Percentiles rank a stretch among this genome's conserved stretches.
phyloP scores from a whole-genome alignment of 176 grass and related monocot species.

The Dactylis glomerata region DNA sequence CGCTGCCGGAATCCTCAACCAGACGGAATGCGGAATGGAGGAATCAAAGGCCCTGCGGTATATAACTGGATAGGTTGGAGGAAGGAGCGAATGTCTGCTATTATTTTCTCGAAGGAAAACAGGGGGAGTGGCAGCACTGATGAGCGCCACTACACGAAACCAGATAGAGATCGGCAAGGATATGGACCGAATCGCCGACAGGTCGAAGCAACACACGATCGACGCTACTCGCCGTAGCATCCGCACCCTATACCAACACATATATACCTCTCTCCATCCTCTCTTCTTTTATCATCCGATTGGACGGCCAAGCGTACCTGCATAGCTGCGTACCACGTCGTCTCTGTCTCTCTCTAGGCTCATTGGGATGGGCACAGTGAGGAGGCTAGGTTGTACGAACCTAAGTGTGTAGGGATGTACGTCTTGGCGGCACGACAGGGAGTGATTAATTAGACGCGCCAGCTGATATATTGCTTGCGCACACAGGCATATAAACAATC shows the following conservation, averaged over 20 bases:
- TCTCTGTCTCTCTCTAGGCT: background rate
- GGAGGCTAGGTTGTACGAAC: background rate
- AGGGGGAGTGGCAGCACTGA: background rate
- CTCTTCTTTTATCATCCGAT: background rate
- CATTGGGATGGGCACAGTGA: background rate
- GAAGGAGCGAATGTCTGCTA: background rate
- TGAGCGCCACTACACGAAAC: background rate
- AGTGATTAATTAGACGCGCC: background rate
- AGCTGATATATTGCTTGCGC: too few species aligned
- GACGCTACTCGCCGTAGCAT: constrained; percentile 1
- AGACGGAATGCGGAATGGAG: background rate
- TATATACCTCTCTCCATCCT: background rate
- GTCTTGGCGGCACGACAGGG: background rate
- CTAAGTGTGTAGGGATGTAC: background rate
- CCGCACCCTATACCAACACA: background rate
- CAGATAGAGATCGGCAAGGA: background rate
- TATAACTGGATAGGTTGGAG: background rate
- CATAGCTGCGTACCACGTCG: background rate
- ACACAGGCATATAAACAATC: too few species aligned
- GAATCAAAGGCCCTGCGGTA: background rate
- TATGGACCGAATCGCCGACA: background rate
- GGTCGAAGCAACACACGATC: background rate
- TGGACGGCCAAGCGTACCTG: background rate
- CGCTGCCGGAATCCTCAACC: background rate
- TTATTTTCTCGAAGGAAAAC: background rate